These are phyloP conservation scores for Phoma sp. DNA, from an alignment of 2,329 filamentous ascomycete species.

Conservation along the genomic window DNA sequence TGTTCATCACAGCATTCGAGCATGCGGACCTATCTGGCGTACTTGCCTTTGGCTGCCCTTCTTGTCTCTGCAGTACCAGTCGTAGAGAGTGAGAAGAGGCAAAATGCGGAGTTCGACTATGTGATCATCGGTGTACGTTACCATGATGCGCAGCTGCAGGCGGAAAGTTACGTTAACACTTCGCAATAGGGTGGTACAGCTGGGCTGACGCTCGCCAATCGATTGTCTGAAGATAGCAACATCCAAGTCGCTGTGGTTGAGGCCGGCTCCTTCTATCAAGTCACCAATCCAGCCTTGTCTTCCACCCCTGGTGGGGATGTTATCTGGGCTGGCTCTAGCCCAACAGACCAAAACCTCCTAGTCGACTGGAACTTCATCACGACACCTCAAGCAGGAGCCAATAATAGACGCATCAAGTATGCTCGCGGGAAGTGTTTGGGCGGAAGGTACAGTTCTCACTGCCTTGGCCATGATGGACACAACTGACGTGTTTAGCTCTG, in stretches of 20 bases:
- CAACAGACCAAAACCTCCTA: conserved; percentile 24
- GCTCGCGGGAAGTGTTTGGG: conserved; percentile 42
- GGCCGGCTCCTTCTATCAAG: conserved; percentile 31
- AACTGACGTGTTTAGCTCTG: conserved; percentile 16
- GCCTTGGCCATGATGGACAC: not conserved
- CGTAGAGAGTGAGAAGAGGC: conserved; percentile 7
- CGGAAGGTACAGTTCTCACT: conserved; percentile 22
- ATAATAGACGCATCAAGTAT: conserved; percentile 30
- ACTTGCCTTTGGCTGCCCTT: not conserved
- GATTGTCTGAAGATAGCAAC: conserved; percentile 19
- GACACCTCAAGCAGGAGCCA: conserved; percentile 32
- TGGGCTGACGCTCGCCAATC: conserved; percentile 17
- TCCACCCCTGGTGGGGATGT: conserved; percentile 32
- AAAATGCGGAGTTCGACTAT: conserved; percentile 26
- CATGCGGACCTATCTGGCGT: not conserved
- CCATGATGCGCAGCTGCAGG: not conserved
- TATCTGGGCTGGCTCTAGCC: conserved; percentile 24
- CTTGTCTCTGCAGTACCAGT: conserved; percentile 5
- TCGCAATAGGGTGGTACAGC: conserved; percentile 21
- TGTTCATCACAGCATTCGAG: not conserved
- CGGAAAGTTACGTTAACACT: not conserved
- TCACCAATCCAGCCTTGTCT: conserved; percentile 16
- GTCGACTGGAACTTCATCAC: conserved; percentile 45
- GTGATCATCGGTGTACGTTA: conserved; percentile 23
- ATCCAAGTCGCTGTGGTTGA: conserved; percentile 33